Percentiles rank a stretch among this genome's conserved stretches.
Evolutionary conservation across 1,284 basidiomycete genomes (phyloP).

Genomic region (Pterulicium gracile): DNA sequence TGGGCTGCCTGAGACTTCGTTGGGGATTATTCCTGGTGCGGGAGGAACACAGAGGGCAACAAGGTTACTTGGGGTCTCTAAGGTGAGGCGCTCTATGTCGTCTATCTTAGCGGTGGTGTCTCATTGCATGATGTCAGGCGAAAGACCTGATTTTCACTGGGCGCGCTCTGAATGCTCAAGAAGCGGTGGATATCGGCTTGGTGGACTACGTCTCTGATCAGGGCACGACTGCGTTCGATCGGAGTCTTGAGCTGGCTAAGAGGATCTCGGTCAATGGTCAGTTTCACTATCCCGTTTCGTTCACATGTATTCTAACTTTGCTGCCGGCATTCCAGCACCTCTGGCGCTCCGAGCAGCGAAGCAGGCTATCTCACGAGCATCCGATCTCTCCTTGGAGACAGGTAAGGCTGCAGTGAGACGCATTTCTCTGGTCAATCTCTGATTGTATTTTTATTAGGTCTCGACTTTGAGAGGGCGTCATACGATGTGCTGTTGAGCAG

Average conservation of each 20-base stretch:
- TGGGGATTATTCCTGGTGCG: slow-evolving; percentile 94
- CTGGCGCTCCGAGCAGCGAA: slow-evolving; percentile 86
- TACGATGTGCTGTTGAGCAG: slow-evolving; percentile 79
- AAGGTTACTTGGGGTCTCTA: slow-evolving; percentile 61
- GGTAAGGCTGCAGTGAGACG: slow-evolving; percentile 27
- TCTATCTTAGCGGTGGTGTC: background rate
- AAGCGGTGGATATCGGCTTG: slow-evolving; percentile 69
- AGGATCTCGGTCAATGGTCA: slow-evolving; percentile 64
- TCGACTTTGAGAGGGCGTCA: slow-evolving; percentile 81
- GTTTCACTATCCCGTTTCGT: slow-evolving; percentile 11
- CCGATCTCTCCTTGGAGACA: slow-evolving; percentile 66
- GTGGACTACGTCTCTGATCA: slow-evolving; percentile 68
- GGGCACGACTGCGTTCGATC: slow-evolving; percentile 49
- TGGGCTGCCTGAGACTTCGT: slow-evolving; percentile 72
- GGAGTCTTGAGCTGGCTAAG: slow-evolving; percentile 52
- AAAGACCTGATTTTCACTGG: slow-evolving; percentile 79
- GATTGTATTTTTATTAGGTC: slow-evolving; percentile 31
- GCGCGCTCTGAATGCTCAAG: slow-evolving; percentile 38
- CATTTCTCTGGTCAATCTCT: slow-evolving; percentile 11
- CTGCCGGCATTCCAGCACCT: slow-evolving; percentile 46
- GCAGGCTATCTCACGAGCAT: slow-evolving; percentile 74
- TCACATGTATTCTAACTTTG: background rate
- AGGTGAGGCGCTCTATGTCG: too few relatives aligned
- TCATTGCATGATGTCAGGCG: slow-evolving; percentile 42
- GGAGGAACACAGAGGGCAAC: slow-evolving; percentile 87